These are phyloP conservation scores for Phytophthora rubi DNA, from an alignment of 352 stramenopile species.

Conservation along the genomic window DNA sequence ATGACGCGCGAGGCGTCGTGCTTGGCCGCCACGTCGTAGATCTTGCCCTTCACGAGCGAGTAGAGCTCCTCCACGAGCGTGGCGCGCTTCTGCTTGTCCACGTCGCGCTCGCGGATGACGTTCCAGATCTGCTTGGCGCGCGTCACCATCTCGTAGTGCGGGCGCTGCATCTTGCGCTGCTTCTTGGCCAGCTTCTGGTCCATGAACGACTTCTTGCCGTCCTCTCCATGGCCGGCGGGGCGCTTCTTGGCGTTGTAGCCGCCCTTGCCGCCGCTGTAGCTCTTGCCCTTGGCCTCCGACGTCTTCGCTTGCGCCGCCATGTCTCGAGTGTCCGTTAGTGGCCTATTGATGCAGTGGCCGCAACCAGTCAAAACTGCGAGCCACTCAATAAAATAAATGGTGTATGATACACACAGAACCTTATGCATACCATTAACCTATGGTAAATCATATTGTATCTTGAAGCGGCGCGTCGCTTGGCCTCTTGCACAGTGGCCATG, in stretches of 20 bases:
- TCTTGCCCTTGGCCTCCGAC: conserved; percentile 34
- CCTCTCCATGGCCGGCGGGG: conserved; percentile 47
- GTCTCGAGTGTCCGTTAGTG: conserved; percentile 17
- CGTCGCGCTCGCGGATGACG: conserved; percentile 90
- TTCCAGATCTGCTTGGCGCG: conserved; percentile 97
- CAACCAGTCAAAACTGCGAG: conserved; percentile 36
- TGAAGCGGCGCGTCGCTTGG: conserved; percentile 35
- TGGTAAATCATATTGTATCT: conserved; percentile 16
- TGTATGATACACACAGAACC: not conserved
- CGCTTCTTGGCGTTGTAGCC: conserved; percentile 72
- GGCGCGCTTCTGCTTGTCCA: conserved; percentile 83
- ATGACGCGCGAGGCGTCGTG: conserved; percentile 96
- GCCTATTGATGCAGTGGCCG: conserved; percentile 14
- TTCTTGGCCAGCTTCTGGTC: conserved; percentile 92
- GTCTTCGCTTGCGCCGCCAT: conserved; percentile 43
- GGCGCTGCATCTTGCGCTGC: conserved; percentile 94
- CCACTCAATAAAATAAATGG: not conserved
- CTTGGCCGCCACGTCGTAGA: conserved; percentile 95
- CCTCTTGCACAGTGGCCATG: conserved; percentile 82
- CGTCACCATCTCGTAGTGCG: conserved; percentile 93
- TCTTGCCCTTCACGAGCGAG: conserved; percentile 92
- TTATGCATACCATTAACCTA: not conserved
- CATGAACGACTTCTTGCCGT: conserved; percentile 85
- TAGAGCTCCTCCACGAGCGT: conserved; percentile 93
- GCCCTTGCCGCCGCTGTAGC: conserved; percentile 21